Base-by-base conservation (phyloP, 371 early-diverging fungal genomes). In the Mortierella sp. region DNA sequence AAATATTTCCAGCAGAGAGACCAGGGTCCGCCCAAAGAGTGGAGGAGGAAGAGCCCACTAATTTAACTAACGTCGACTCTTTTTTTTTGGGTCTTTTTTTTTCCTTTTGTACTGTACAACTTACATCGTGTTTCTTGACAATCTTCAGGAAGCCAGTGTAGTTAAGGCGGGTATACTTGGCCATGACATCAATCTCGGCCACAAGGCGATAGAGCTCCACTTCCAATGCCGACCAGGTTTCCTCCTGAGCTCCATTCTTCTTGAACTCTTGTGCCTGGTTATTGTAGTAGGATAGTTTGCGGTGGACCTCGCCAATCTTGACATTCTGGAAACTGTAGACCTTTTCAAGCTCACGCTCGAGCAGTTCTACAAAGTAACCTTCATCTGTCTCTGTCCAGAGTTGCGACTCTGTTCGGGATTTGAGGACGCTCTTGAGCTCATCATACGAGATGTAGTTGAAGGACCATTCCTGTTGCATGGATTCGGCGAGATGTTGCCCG, bases 111-210 rank as follows among this genome's bases (percentile, higher is more conserved):
- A n/a, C n/a, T n/a, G n/a, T n/a, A n/a, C n/a, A n/a, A 81, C 86
- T 86, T 89, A 89, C 90, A 89, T 99, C 99, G 85, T 98, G 98
- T 86, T 98, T 98, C 86, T 98, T 98, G 79, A 99, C 91, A 71
- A 98, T 96, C 88, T 97, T 99, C 68, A 98, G 86, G 76, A 99
- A 98, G 19, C 97, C 99, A 40, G 98, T 94, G 80, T 96, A 96
- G 88, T 99, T 99, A 67, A 99, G 86, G 26, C 98, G 90, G 9
- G 96, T 93, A 82, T 95, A 99, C 86, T 96, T 96, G 59, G 97
- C 94, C 47, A 98, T 89, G 80, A 96, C 96, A 83, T 93, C 94
- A n/a, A 96, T 91, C 84, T 98, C 98, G 58, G 90, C 90, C 68
- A 96, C 94, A 59, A 97, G 93, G 34, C 88, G 87, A 53, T 92